Evolutionary conservation across 2,329 filamentous ascomycete genomes (phyloP).

Genomic region (Fusarium foetens): DNA sequence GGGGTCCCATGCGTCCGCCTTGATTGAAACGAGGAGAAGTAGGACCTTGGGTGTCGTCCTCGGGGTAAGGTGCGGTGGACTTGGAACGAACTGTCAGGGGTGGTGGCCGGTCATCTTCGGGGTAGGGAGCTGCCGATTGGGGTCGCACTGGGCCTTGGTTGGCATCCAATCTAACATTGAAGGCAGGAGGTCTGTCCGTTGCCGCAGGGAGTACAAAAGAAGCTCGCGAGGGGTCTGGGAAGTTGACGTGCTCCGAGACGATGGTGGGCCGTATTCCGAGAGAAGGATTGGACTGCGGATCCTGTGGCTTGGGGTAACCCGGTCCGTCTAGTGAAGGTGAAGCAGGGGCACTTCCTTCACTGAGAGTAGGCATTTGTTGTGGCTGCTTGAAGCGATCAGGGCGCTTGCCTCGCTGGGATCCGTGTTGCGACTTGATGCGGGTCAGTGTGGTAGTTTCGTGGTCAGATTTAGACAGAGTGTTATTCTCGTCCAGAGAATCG

Average conservation of each 20-base stretch:
- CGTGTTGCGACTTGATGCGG: slow-evolving; percentile 84
- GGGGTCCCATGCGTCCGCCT: slow-evolving; percentile 60
- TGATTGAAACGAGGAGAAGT: slow-evolving; percentile 56
- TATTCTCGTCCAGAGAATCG: slow-evolving; percentile 83
- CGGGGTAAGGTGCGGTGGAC: slow-evolving; percentile 73
- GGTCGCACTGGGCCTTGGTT: slow-evolving; percentile 52
- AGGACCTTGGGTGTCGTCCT: slow-evolving; percentile 61
- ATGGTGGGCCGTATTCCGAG: slow-evolving; percentile 53
- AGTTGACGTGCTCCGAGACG: slow-evolving; percentile 54
- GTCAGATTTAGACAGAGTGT: slow-evolving; percentile 87
- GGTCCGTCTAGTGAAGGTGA: slow-evolving; percentile 43
- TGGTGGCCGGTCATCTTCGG: slow-evolving; percentile 71
- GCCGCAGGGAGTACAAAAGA: slow-evolving; percentile 47
- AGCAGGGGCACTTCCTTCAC: slow-evolving; percentile 53
- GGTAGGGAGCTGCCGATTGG: slow-evolving; percentile 74
- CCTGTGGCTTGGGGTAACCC: slow-evolving; percentile 31
- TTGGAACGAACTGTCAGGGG: slow-evolving; percentile 58
- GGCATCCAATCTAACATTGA: slow-evolving; percentile 60
- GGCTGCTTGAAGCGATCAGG: slow-evolving; percentile 68
- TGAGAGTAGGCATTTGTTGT: slow-evolving; percentile 60
- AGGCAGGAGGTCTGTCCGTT: slow-evolving; percentile 59
- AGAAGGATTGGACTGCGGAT: slow-evolving; percentile 49
- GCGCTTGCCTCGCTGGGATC: slow-evolving; percentile 71
- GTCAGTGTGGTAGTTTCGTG: slow-evolving; percentile 92
- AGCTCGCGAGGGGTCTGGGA: slow-evolving; percentile 59